Evolutionary conservation across 495 filamentous ascomycete species (phyloP).

Genomic region (Penicillium odoratum): DNA sequence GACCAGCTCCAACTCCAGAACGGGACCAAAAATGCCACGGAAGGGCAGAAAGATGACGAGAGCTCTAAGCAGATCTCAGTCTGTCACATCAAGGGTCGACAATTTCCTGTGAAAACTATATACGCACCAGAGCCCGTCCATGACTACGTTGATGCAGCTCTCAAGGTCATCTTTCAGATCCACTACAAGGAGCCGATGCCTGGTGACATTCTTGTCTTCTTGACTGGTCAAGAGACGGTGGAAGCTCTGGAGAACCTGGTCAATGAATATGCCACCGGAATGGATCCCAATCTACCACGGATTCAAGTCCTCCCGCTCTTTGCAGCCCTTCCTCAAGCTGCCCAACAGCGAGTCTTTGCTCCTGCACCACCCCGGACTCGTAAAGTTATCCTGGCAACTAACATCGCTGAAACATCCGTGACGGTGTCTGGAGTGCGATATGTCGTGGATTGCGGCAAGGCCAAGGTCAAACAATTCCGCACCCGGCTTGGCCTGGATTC

Average conservation of each 20-base stretch:
- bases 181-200: slow-evolving; percentile 85
- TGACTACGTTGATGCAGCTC: slow-evolving; percentile 79
- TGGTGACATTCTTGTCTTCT: slow-evolving; percentile 90
- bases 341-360: slow-evolving; percentile 83
- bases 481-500: slow-evolving; percentile 85
- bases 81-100: slow-evolving; percentile 82
- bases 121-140: slow-evolving; percentile 76
- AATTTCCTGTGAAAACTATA: slow-evolving; percentile 78
- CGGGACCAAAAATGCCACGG: slow-evolving; percentile 3
- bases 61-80: slow-evolving; percentile 41
- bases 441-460: slow-evolving; percentile 92
- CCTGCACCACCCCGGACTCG: slow-evolving; percentile 72
- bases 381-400: slow-evolving; percentile 90
- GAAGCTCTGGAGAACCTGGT: slow-evolving; percentile 77
- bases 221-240: slow-evolving; percentile 93
- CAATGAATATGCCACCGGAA: slow-evolving; percentile 69
- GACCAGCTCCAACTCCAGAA: slow-evolving; percentile 18
- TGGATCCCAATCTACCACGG: slow-evolving; percentile 75
- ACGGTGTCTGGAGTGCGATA: slow-evolving; percentile 90
- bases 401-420: slow-evolving; percentile 97
- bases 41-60: slow-evolving; percentile 1
- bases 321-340: slow-evolving; percentile 69
- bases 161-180: slow-evolving; percentile 85
- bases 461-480: slow-evolving; percentile 90
- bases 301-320: slow-evolving; percentile 70